These are phyloP conservation scores for Spergularia bocconei DNA, from an alignment of 148 eudicot species.

Conservation along the genomic window DNA sequence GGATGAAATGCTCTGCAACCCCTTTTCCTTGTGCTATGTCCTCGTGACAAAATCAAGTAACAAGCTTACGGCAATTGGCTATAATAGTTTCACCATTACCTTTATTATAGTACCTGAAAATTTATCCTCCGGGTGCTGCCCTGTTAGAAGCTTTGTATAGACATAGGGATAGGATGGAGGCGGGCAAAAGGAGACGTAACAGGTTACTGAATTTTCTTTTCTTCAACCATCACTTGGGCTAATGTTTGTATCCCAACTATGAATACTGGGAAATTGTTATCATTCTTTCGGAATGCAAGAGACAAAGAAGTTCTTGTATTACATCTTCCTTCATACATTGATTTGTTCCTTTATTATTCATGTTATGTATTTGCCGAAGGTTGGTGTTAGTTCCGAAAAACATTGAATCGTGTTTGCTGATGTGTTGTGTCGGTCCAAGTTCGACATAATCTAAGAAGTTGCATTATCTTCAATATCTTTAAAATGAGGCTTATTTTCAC, in stretches of 20 bases:
- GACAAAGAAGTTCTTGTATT: slow-evolving; percentile 26
- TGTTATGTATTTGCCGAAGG: no score
- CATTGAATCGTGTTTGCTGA: no score
- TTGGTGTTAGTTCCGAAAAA: no score
- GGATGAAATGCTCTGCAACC: background rate
- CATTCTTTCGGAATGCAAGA: slow-evolving; percentile 34
- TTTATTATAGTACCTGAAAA: slow-evolving; percentile 14
- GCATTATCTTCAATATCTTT: no score
- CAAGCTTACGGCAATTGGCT: background rate
- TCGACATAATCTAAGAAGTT: no score
- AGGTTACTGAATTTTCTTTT: background rate
- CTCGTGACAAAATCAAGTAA: slow-evolving; percentile 2
- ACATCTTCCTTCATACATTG: background rate
- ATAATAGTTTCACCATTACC: background rate
- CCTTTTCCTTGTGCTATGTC: background rate
- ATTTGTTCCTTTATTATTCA: no score
- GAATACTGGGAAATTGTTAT: slow-evolving; percentile 16
- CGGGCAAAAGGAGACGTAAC: slow-evolving; percentile 30
- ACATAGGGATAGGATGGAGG: slow-evolving; percentile 31
- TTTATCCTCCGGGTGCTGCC: slow-evolving; percentile 27
- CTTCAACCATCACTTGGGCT: slow-evolving; percentile 6
- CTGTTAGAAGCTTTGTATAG: slow-evolving; percentile 31
- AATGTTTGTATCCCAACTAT: slow-evolving; percentile 18
- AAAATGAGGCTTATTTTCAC: no score
- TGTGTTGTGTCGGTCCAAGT: no score